Percentiles rank a stretch among this genome's conserved stretches.
Evolutionary conservation across 2,329 filamentous ascomycete species (phyloP).

Genomic region (Ascochyta viciae-villosae): DNA sequence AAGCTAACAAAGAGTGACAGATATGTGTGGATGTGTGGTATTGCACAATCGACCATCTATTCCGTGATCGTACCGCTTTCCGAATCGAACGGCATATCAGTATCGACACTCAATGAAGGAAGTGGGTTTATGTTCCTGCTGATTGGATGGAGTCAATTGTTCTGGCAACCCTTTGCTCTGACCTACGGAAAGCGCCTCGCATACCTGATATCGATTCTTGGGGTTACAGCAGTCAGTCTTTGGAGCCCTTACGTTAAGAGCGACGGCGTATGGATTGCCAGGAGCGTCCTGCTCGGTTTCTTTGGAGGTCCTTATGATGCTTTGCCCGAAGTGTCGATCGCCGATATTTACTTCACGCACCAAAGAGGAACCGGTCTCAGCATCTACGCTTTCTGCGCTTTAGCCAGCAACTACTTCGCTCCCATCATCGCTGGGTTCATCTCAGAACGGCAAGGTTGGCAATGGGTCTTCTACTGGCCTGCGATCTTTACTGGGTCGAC

Average conservation of each 20-base stretch:
- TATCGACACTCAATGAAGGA: slow-evolving; percentile 56
- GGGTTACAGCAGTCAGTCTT: slow-evolving; percentile 51
- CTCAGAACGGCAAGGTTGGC: slow-evolving; percentile 45
- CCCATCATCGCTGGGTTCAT: slow-evolving; percentile 49
- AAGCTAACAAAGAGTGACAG: slow-evolving; percentile 49
- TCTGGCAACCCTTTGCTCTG: slow-evolving; percentile 62
- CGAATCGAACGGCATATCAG: slow-evolving; percentile 55
- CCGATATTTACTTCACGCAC: slow-evolving; percentile 51
- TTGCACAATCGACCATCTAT: slow-evolving; percentile 59
- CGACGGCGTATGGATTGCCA: slow-evolving; percentile 57
- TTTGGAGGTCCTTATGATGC: slow-evolving; percentile 58
- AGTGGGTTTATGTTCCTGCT: slow-evolving; percentile 62
- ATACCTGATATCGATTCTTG: slow-evolving; percentile 54
- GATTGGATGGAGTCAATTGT: slow-evolving; percentile 59
- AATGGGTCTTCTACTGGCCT: slow-evolving; percentile 56
- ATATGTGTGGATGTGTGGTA: slow-evolving; percentile 59
- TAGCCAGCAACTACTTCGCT: slow-evolving; percentile 48
- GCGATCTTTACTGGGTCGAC: slow-evolving; percentile 60
- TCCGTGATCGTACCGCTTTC: slow-evolving; percentile 58
- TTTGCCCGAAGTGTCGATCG: slow-evolving; percentile 56
- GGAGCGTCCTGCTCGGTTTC: slow-evolving; percentile 57
- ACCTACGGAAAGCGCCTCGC: slow-evolving; percentile 60
- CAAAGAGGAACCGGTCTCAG: slow-evolving; percentile 43
- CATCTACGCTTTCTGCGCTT: slow-evolving; percentile 42
- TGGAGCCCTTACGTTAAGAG: slow-evolving; percentile 55